These are phyloP conservation scores for Isabelozyma gotoi DNA, from an alignment of 805 yeast species.

Conservation along the genomic window DNA sequence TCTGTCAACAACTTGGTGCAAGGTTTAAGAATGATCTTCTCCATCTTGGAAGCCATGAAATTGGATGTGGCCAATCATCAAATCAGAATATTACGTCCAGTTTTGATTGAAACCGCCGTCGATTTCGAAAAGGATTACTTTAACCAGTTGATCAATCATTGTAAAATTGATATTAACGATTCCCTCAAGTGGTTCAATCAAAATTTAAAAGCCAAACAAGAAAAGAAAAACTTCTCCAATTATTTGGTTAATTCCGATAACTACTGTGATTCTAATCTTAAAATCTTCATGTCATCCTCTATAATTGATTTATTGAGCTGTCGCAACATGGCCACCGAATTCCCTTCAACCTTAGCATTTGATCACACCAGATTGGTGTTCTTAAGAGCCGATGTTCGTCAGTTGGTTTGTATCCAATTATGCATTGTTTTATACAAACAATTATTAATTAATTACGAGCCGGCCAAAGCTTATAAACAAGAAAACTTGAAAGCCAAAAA, in stretches of 20 bases:
- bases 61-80: constrained; percentile 94
- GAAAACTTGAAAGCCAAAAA: constrained; percentile 18
- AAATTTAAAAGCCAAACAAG: constrained; percentile 19
- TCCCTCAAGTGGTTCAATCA: constrained; percentile 65
- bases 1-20: constrained; percentile 59
- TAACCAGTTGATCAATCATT: constrained; percentile 48
- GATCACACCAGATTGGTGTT: constrained; percentile 79
- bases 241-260: constrained; percentile 2
- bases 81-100: constrained; percentile 80
- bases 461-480: constrained; percentile 14
- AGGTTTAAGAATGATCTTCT: constrained; percentile 75
- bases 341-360: constrained; percentile 80
- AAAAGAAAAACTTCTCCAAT: constrained; percentile 13
- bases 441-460: constrained; percentile 43
- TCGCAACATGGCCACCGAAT: constrained; percentile 76
- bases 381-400: constrained; percentile 82
- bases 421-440: constrained; percentile 74
- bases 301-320: constrained; percentile 68
- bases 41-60: constrained; percentile 90
- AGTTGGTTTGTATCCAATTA: constrained; percentile 75
- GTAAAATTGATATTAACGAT: constrained; percentile 59
- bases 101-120: constrained; percentile 79
- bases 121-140: constrained; percentile 88
- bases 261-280: constrained; percentile 16
- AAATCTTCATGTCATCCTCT: constrained; percentile 47